A percentile compares a stretch with the other conserved stretches of the same genome.
These are phyloP conservation scores for Elongisporangium prolatum DNA, from an alignment of 352 stramenopile genomes.

Conservation along the genomic window DNA sequence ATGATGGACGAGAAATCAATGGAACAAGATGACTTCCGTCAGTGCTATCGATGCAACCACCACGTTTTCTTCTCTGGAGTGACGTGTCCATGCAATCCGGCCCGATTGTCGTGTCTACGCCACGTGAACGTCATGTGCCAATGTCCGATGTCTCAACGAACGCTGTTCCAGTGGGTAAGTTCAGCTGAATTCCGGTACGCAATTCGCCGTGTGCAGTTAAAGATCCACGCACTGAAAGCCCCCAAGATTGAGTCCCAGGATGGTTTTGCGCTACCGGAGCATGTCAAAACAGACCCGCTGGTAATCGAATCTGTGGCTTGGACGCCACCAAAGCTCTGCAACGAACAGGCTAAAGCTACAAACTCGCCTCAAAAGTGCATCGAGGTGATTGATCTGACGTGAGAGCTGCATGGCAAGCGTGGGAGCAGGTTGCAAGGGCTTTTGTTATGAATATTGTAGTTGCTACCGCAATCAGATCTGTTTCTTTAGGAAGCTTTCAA, in stretches of 20 bases:
- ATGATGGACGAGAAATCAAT: slow-evolving; percentile 73
- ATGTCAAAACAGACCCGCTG: background rate
- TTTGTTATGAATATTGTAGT: background rate
- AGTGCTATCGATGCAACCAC: slow-evolving; percentile 69
- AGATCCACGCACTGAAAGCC: slow-evolving; percentile 34
- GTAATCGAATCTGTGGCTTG: background rate
- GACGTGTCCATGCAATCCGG: slow-evolving; percentile 57
- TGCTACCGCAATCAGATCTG: background rate
- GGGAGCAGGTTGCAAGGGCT: background rate
- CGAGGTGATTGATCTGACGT: background rate
- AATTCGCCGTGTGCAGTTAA: slow-evolving; percentile 66
- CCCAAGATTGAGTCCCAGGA: slow-evolving; percentile 4
- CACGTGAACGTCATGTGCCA: slow-evolving; percentile 63
- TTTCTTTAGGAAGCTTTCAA: slow-evolving; percentile 41
- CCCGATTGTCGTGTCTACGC: slow-evolving; percentile 53
- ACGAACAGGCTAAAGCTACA: background rate
- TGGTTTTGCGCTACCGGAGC: slow-evolving; percentile 4
- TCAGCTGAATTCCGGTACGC: slow-evolving; percentile 55
- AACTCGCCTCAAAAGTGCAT: slow-evolving; percentile 1
- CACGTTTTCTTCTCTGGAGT: slow-evolving; percentile 82
- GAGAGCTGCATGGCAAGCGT: background rate
- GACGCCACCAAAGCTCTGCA: background rate
- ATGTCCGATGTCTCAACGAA: slow-evolving; percentile 47
- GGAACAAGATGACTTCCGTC: slow-evolving; percentile 61
- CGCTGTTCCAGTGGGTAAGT: slow-evolving; percentile 66